These are phyloP conservation scores for Backusella sp. DNA, from an alignment of 192 early-diverging fungal species.

Conservation along the genomic window DNA sequence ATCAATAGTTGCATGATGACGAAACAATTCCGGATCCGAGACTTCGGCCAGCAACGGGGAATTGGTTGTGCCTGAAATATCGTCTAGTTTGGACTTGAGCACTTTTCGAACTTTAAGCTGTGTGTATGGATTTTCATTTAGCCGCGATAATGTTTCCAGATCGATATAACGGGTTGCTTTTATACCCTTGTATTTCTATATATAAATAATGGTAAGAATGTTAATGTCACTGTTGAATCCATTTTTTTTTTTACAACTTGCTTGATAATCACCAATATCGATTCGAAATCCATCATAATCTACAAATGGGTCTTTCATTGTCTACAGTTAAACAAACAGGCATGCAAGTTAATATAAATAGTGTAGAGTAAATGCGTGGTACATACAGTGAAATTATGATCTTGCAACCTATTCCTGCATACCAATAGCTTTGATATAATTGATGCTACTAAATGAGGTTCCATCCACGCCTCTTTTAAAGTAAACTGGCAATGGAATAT, in stretches of 20 bases:
- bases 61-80: conserved; percentile 44
- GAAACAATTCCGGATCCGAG: conserved; percentile 47
- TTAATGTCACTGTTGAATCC: neutral
- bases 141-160: conserved; percentile 32
- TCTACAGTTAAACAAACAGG: conserved; percentile 16
- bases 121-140: conserved; percentile 34
- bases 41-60: conserved; percentile 33
- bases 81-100: conserved; percentile 53
- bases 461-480: conserved; percentile 43
- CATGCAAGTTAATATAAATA: neutral
- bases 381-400: conserved; percentile 45
- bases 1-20: conserved; percentile 42
- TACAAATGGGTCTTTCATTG: conserved; percentile 51
- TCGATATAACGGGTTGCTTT: conserved; percentile 27
- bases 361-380: neutral
- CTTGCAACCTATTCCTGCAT: conserved; percentile 45
- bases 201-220: neutral
- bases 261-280: conserved; percentile 47
- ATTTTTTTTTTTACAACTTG: neutral
- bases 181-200: conserved; percentile 30
- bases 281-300: conserved; percentile 38
- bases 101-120: conserved; percentile 50
- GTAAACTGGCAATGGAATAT: conserved; percentile 10
- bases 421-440: conserved; percentile 48
- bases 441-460: conserved; percentile 47